Evolutionary conservation across 2,329 filamentous ascomycete genomes (phyloP).

Genomic region (Trichophyton equinum): DNA sequence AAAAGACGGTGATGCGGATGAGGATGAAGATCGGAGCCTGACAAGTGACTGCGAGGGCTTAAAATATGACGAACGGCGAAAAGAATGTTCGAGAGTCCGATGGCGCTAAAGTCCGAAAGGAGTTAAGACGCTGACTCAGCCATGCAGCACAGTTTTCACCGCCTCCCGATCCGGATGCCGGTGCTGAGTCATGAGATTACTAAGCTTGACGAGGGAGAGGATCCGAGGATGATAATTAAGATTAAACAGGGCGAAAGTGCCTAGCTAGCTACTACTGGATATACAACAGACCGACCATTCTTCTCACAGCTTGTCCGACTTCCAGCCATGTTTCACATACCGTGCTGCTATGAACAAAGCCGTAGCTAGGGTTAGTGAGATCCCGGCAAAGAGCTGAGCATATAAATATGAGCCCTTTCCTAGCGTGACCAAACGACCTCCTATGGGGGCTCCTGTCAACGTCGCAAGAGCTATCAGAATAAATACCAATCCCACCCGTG

Average conservation of each 20-base stretch:
- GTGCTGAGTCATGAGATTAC: not conserved
- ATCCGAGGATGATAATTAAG: not conserved
- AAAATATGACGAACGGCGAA: constrained; percentile 3
- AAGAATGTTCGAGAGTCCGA: constrained; percentile 1
- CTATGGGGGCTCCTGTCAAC: constrained; percentile 9
- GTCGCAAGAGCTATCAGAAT: constrained; percentile 5
- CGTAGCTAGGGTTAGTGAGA: constrained; percentile 1
- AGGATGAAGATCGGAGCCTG: not conserved
- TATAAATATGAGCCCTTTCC: constrained; percentile 8
- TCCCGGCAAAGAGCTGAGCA: constrained; percentile 10
- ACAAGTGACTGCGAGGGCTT: not conserved
- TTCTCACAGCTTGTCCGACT: constrained; percentile 5
- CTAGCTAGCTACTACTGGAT: too few species aligned
- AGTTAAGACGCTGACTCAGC: not conserved
- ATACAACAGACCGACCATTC: too few species aligned
- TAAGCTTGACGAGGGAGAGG: not conserved
- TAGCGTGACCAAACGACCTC: constrained; percentile 7
- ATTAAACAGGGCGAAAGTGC: not conserved
- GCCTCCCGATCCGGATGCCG: not conserved
- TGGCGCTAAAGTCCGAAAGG: not conserved
- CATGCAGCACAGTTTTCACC: not conserved
- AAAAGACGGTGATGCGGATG: not conserved
- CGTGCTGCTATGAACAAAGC: constrained; percentile 8
- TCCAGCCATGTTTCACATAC: constrained; percentile 8
- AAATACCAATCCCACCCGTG: constrained; percentile 8